phyloP scores from a whole-genome alignment of 441 rosid genomes.

The Populus hybrid region DNA sequence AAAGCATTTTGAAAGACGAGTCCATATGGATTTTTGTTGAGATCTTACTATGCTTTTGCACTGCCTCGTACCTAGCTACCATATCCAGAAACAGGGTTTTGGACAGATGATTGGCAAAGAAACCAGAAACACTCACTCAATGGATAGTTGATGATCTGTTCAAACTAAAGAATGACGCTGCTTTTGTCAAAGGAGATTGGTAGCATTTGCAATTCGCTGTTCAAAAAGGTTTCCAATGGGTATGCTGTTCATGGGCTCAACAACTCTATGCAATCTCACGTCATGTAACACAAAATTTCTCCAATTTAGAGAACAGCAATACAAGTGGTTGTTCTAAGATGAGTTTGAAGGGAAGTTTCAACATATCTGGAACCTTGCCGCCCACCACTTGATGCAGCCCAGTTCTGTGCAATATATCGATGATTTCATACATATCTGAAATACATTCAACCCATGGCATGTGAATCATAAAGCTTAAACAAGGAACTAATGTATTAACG shows the following conservation, averaged over 20 bases:
- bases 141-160: too few relatives aligned
- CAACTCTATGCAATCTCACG: too few relatives aligned
- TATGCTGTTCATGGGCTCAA: too few relatives aligned
- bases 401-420: not conserved
- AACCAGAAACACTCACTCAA: too few relatives aligned
- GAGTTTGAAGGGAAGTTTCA: not conserved
- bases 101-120: not conserved
- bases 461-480: not conserved
- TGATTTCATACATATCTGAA: not conserved
- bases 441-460: not conserved
- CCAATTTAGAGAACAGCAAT: not conserved
- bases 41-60: not conserved
- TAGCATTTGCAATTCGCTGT: too few relatives aligned
- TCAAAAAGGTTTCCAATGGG: too few relatives aligned
- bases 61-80: too few relatives aligned
- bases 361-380: not conserved
- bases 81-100: not conserved
- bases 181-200: not conserved
- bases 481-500: conserved; percentile 12
- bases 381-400: not conserved
- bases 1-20: not conserved
- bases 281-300: not conserved
- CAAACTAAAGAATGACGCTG: not conserved
- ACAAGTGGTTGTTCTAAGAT: not conserved
- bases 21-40: not conserved